phyloP scores from a whole-genome alignment of 1,139 yeast genomes.

The Hansenula sp. region DNA sequence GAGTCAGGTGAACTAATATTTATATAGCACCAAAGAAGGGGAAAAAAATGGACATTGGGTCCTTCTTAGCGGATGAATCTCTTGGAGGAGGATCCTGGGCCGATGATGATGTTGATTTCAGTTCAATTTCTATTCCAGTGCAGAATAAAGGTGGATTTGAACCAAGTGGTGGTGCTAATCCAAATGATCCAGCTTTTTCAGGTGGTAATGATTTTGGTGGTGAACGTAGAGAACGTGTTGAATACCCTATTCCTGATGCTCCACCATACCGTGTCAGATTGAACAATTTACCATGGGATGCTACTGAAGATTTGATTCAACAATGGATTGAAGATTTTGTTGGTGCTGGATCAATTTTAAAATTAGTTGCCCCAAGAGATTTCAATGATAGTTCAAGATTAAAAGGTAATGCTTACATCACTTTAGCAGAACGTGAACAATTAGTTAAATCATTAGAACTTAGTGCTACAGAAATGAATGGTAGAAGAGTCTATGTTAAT shows the following conservation, averaged over 20 bases:
- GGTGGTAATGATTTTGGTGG: no score
- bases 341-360: slow-evolving; percentile 49
- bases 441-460: slow-evolving; percentile 69
- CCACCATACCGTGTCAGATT: slow-evolving; percentile 92
- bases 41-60: slow-evolving; percentile 49
- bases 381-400: slow-evolving; percentile 54
- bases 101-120: slow-evolving; percentile 68
- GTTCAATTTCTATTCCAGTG: slow-evolving; percentile 26
- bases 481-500: slow-evolving; percentile 75
- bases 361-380: slow-evolving; percentile 64
- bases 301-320: slow-evolving; percentile 58
- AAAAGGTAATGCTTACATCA: slow-evolving; percentile 85
- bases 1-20: not conserved
- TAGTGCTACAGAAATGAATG: slow-evolving; percentile 60
- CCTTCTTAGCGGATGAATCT: slow-evolving; percentile 48
- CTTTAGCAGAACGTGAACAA: slow-evolving; percentile 60
- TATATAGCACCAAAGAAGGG: slow-evolving; percentile 49
- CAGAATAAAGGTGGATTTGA: no score
- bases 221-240: slow-evolving; percentile 46
- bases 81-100: slow-evolving; percentile 73
- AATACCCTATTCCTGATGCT: slow-evolving; percentile 81
- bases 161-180: slow-evolving; percentile 29
- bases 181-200: slow-evolving; percentile 34
- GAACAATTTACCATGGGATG: slow-evolving; percentile 83
- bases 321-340: slow-evolving; percentile 67